Evolutionary conservation across 345 rosid genomes (phyloP).

Genomic region (Brassica carinata): DNA sequence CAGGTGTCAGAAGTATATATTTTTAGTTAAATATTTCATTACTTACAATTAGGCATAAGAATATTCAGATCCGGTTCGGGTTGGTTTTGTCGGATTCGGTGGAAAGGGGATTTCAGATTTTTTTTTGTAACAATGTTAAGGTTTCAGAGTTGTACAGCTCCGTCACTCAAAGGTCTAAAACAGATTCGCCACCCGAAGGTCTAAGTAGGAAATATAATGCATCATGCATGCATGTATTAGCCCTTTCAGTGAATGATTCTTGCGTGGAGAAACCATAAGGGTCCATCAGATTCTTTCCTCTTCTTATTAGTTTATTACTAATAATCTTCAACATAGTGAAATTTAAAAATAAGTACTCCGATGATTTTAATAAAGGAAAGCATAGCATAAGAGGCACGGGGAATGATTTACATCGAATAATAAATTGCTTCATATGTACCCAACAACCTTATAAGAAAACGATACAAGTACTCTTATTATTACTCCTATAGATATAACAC

Average conservation of each 20-base stretch:
- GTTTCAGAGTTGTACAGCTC: too few relatives aligned
- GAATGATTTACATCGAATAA: conserved; percentile 40
- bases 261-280: conserved; percentile 50
- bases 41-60: too few relatives aligned
- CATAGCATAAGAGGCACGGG: conserved; percentile 41
- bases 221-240: conserved; percentile 37
- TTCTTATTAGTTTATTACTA: background rate
- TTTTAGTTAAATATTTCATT: too few relatives aligned
- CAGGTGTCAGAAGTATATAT: conserved; percentile 18
- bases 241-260: conserved; percentile 49
- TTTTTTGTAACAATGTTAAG: too few relatives aligned
- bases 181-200: too few relatives aligned
- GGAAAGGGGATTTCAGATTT: too few relatives aligned
- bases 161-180: too few relatives aligned
- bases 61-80: too few relatives aligned
- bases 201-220: too few relatives aligned
- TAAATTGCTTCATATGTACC: conserved; percentile 34
- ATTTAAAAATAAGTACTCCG: background rate
- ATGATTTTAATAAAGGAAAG: conserved; percentile 17
- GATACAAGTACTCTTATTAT: background rate
- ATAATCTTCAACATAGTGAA: background rate
- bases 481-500: background rate
- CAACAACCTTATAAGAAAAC: conserved; percentile 21
- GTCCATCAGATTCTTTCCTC: conserved; percentile 27
- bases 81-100: too few relatives aligned